Base-by-base conservation (phyloP, 441 rosid genomes). In the Pelargonium fulgidum region DNA sequence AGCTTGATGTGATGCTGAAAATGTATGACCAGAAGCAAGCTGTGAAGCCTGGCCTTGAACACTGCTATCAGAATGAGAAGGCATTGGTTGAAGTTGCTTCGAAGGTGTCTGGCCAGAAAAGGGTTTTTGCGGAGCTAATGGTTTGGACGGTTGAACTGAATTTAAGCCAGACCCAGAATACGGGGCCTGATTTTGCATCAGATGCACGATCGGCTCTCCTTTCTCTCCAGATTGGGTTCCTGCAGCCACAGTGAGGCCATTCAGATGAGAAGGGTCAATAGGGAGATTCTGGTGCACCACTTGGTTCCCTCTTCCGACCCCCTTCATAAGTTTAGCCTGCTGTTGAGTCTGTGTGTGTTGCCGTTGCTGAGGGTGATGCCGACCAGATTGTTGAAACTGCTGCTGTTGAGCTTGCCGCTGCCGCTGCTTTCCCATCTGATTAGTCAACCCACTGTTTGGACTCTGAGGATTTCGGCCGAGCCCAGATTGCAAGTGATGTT, bases 361-460 rank as follows among this genome's bases (percentile, higher is more conserved):
- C 68, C 88, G 84, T 77, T 89, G 94, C 73, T 86, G 93, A 80
- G 96, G 98, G 76, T 29, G 36, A 3, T 92, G 99, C 77, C 95
- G 79, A 65, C 87, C 92, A 79, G 97, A 75, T 72, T 90, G 96
- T 76, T 88, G 96, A 63, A 83, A 93, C 85, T 89, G 96, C 77
- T 86, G 89, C 69, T 78, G 90, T 3, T 56, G 19, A 59, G 78
- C 68, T 70, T 82, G 90, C 36, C 87, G 79, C 73, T 81, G 94
- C 45, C 96, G 86, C 77, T 88, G 98, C 86, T 91, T 96, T 64
- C 87, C 94, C 61, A 81, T 81, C 82, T 86, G 98, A 84, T 85
- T 93, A 77, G 80, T 84, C 75, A 84, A 69, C 67, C 90, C 90
- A 74, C 83, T 72, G 66, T 80, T 80, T 72, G 76, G 83, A 73